Base-by-base conservation (phyloP, 2,329 filamentous ascomycete genomes). In the Lachnellula willkommii region DNA sequence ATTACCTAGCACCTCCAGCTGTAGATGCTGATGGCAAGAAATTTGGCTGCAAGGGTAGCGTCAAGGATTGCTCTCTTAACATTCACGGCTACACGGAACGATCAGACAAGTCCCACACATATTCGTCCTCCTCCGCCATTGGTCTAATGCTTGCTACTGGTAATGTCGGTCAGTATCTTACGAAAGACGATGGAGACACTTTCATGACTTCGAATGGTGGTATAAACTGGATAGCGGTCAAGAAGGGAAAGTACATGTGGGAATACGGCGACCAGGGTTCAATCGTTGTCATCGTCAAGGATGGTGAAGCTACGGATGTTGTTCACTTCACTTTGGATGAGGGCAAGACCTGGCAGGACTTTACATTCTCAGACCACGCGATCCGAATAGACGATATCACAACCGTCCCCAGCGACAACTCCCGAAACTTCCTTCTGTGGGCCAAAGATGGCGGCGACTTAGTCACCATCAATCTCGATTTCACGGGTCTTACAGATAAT, bases 11-110 rank as follows among this genome's bases (percentile, higher is more conserved):
- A 11, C 85, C 90, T n/a, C 93, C 91, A 0, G 67, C 73, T 39
- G 81, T 84, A 63, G 85, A 93, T 64, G 77, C 81, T 0, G 83
- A 94, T 32, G 84, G 83, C 63, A 89, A 93, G 64, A 71, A 77
- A 2, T 95, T 87, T 67, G 72, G 75, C 12, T 97, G 94, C 75
- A 79, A 76, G 50, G 78, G 78, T 58, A 74, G 74, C 24, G 82
- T 85, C 15, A 77, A 84, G 20, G 81, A 85, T 54, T 99, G 95
- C 70, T 87, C 90, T 3, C 78, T 99, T 54, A 91, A 99, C 71
- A 79, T 99, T 39, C 95, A 99, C 70, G 90, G 93, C 54, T 99
- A 95, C 73, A 97, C 95, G 0, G 94, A 99, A 72, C 85, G 94
- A 60, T 75, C 75, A 35, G 90, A 97, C 69, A 87, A 85, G 65